phyloP scores from a whole-genome alignment of 257 asterid species.

The Oldenlandia corymbosa region DNA sequence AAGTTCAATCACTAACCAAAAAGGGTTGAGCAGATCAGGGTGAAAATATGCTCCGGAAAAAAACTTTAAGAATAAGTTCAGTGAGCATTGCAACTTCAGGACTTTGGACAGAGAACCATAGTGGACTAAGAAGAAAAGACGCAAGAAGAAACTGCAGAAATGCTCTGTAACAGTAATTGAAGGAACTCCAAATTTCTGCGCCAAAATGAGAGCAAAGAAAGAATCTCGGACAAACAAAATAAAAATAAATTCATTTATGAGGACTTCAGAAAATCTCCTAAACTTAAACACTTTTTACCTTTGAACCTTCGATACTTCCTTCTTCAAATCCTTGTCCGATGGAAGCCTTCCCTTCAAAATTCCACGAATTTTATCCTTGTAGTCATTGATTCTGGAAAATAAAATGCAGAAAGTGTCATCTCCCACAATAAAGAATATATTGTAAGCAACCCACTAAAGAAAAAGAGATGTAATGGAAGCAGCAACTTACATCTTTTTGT shows the following conservation, averaged over 20 bases:
- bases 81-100: background rate
- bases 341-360: constrained; percentile 96
- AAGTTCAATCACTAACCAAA: background rate
- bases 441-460: constrained; percentile 8
- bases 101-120: background rate
- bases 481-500: constrained; percentile 41
- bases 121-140: background rate
- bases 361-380: constrained; percentile 69
- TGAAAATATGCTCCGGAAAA: background rate
- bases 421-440: constrained; percentile 7
- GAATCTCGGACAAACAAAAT: background rate
- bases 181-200: background rate
- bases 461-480: constrained; percentile 18
- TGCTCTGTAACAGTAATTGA: background rate
- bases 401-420: constrained; percentile 15
- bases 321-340: constrained; percentile 78
- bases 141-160: background rate
- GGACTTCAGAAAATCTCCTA: background rate
- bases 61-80: background rate
- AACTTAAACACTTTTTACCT: constrained; percentile 41
- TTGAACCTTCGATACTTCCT: constrained; percentile 71
- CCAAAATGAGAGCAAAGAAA: background rate
- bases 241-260: background rate
- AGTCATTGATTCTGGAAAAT: constrained; percentile 67
- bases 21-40: background rate